Conservation (phyloP, 345 rosid species). For the Eucalyptus paniculata region DNA sequence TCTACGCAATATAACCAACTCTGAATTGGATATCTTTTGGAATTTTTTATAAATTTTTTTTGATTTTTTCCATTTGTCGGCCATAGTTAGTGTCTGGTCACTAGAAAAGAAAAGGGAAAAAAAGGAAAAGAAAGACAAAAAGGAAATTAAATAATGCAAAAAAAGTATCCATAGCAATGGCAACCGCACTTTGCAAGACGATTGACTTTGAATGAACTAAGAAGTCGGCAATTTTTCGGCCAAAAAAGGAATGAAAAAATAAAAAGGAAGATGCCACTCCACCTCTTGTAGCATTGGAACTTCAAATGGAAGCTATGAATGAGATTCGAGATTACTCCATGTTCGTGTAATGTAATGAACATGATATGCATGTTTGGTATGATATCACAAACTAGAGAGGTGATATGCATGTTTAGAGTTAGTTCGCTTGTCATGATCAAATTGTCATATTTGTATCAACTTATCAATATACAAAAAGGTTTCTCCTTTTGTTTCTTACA, state of each 20-base stretch:
- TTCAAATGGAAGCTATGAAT: not conserved
- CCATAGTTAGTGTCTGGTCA: not conserved
- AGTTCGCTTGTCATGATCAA: not conserved
- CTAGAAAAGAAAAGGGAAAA: not conserved
- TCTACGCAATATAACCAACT: not conserved
- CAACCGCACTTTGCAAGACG: not conserved
- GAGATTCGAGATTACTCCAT: not conserved
- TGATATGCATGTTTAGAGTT: not conserved
- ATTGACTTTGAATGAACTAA: not conserved
- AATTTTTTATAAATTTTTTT: not conserved
- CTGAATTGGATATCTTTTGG: not conserved
- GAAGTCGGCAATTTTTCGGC: not conserved
- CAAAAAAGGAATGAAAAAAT: not conserved
- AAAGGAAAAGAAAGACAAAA: not conserved
- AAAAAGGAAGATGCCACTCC: not conserved
- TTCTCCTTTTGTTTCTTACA: not conserved
- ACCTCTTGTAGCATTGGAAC: not conserved
- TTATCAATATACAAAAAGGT: not conserved
- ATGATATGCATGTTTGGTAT: not conserved
- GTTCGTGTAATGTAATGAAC: not conserved
- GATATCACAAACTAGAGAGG: not conserved
- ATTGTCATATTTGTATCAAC: not conserved
- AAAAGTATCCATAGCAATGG: not conserved
- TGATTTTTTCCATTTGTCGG: rapidly evolving
- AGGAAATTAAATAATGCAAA: not conserved